Percentiles rank a stretch among this genome's conserved stretches.
Evolutionary conservation across 495 filamentous ascomycete genomes (phyloP).

Genomic region (Tirmania nivea): DNA sequence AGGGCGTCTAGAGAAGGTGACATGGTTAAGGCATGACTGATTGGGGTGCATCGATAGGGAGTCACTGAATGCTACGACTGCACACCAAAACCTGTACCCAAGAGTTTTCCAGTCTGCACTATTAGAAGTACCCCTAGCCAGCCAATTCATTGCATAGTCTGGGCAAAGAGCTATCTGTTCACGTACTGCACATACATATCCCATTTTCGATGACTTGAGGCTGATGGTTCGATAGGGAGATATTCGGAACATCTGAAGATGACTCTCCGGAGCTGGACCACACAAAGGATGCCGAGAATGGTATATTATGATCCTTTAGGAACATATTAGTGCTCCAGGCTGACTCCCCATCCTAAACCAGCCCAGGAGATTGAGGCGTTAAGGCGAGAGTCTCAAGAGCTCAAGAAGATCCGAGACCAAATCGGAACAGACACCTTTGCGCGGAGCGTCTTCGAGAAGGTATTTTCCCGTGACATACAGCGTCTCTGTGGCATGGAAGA

Average conservation of each 20-base stretch:
- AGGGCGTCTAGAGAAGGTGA: not conserved
- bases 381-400: conserved; percentile 54
- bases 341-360: conserved; percentile 10
- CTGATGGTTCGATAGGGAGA: conserved; percentile 34
- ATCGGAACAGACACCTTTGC: conserved; percentile 67
- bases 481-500: conserved; percentile 75
- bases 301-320: conserved; percentile 19
- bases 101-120: conserved; percentile 84
- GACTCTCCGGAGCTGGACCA: conserved; percentile 54
- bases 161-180: conserved; percentile 90
- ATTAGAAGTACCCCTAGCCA: conserved; percentile 88
- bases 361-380: conserved; percentile 74
- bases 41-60: conserved; percentile 29
- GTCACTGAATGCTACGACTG: conserved; percentile 94
- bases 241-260: conserved; percentile 83
- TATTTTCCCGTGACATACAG: conserved; percentile 69
- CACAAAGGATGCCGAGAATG: conserved; percentile 60
- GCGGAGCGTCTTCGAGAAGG: conserved; percentile 71
- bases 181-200: conserved; percentile 28
- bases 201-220: not conserved
- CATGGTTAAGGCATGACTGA: not conserved
- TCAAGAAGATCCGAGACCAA: conserved; percentile 60
- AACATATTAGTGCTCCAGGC: not conserved
- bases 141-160: conserved; percentile 98
- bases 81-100: conserved; percentile 65